Base-by-base conservation (phyloP, 2,329 filamentous ascomycete genomes). In the Phyllosticta citribraziliensis region DNA sequence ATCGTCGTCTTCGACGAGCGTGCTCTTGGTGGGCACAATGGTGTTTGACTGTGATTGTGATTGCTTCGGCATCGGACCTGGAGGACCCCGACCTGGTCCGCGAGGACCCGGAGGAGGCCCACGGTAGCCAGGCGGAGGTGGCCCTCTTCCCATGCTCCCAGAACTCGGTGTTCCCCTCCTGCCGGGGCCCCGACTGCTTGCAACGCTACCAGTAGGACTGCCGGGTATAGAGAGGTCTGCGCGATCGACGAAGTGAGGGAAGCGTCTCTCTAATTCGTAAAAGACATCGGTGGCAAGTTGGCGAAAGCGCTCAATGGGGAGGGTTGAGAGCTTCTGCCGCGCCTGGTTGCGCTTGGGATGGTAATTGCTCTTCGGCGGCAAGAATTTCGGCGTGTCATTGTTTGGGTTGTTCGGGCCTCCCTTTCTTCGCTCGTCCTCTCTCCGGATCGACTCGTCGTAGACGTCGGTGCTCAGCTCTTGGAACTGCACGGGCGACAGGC, bases 271-370 rank as follows among this genome's bases (percentile, higher is more conserved):
- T 63, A 97, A 78, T 73, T 99, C 94, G 75, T 89, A 95, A 72
- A 94, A 97, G 19, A 99, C 93, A 75, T 99, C 94, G 52, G 91
- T 96, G 10, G 91, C 93, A 6, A 99, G 81, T 70, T 97, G 92
- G 67, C 90, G 84, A 71, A 99, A 99, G 62, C 93, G 83, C 25
- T 90, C 87, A 22, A 88, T 86, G 2, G 91, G 91, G 14, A 99
- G 83, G 0, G 92, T 96, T 0, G 91, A 93, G 20, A 99, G 83
- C 73, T 96, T 95, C 74, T 97, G 91, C 51, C 94, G 85, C n/a
- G 94, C 94, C 73, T 97, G 92, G 72, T 99, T 99, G 65, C 94
- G 88, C 76, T 97, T 99, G 2, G 92, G 91, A 74, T 99, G 94
- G 75, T 97, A 97, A 65, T 86, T 88, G 65, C 87, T 83, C 72